These are phyloP conservation scores for Hordeum marinum DNA, from an alignment of 176 grass and related monocot species.

Conservation along the genomic window DNA sequence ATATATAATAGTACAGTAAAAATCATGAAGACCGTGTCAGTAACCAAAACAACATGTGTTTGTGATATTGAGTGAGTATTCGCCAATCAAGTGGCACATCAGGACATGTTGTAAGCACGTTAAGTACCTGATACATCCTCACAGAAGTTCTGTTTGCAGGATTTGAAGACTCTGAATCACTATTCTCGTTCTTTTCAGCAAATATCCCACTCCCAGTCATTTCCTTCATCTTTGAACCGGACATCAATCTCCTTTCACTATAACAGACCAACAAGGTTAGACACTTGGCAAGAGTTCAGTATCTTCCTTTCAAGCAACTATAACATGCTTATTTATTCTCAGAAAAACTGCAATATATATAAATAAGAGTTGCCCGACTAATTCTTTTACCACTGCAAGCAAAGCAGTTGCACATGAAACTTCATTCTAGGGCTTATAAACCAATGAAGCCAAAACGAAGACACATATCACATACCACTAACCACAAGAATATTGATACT, in stretches of 20 bases:
- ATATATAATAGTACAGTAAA: no score
- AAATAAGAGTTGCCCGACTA: not conserved
- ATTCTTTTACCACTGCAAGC: not conserved
- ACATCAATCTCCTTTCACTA: slow-evolving; percentile 73
- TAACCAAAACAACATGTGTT: not conserved
- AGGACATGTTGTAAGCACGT: not conserved
- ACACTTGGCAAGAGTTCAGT: not conserved
- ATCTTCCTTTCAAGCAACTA: not conserved
- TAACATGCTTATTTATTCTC: not conserved
- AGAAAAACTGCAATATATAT: no score
- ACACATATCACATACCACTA: not conserved
- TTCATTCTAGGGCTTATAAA: not conserved
- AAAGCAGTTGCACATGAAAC: not conserved
- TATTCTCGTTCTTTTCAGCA: slow-evolving; percentile 38
- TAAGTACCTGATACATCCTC: slow-evolving; percentile 81
- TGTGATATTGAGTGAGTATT: not conserved
- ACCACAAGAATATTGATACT: not conserved
- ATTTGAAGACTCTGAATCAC: slow-evolving; percentile 53
- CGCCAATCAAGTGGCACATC: not conserved
- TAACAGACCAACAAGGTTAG: slow-evolving; percentile 20
- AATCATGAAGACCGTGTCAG: not conserved
- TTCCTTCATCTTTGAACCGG: slow-evolving; percentile 70
- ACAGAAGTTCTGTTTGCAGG: slow-evolving; percentile 51
- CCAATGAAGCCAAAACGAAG: not conserved
- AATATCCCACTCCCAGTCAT: slow-evolving; percentile 93